phyloP scores from a whole-genome alignment of 257 asterid species.

The Ilex aquifolium region DNA sequence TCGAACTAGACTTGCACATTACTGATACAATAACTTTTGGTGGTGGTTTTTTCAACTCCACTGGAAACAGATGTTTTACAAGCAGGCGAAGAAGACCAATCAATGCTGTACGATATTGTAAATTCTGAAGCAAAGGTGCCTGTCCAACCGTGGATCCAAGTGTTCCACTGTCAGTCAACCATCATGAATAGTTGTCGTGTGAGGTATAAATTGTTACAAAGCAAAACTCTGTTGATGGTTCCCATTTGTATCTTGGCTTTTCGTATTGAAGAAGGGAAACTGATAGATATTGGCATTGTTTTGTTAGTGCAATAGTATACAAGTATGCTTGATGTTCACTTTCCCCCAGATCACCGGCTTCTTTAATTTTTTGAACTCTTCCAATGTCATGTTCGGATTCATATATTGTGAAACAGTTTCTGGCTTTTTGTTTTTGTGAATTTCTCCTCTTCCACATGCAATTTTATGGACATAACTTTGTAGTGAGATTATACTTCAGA shows the following conservation, averaged over 20 bases:
- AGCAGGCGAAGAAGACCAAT: conserved; percentile 92
- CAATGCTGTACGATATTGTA: conserved; percentile 74
- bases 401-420: too few relatives aligned
- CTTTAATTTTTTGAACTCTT: too few relatives aligned
- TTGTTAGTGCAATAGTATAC: neutral
- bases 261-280: conserved; percentile 5
- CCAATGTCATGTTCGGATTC: too few relatives aligned
- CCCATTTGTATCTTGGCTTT: conserved; percentile 10
- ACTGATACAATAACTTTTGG: too few relatives aligned
- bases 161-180: conserved; percentile 12
- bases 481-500: too few relatives aligned
- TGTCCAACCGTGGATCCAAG: conserved; percentile 3
- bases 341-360: too few relatives aligned
- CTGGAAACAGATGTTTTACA: conserved; percentile 72
- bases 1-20: too few relatives aligned
- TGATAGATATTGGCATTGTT: neutral
- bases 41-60: conserved; percentile 2
- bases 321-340: too few relatives aligned
- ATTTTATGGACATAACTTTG: too few relatives aligned
- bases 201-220: conserved; percentile 7
- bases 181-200: conserved; percentile 27
- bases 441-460: too few relatives aligned
- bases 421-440: too few relatives aligned
- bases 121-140: conserved; percentile 17
- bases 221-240: conserved; percentile 14